A percentile compares a stretch with the other conserved stretches of the same genome.
These are phyloP conservation scores for Didymella sp. DNA, from an alignment of 2,329 filamentous ascomycete species.

Conservation along the genomic window DNA sequence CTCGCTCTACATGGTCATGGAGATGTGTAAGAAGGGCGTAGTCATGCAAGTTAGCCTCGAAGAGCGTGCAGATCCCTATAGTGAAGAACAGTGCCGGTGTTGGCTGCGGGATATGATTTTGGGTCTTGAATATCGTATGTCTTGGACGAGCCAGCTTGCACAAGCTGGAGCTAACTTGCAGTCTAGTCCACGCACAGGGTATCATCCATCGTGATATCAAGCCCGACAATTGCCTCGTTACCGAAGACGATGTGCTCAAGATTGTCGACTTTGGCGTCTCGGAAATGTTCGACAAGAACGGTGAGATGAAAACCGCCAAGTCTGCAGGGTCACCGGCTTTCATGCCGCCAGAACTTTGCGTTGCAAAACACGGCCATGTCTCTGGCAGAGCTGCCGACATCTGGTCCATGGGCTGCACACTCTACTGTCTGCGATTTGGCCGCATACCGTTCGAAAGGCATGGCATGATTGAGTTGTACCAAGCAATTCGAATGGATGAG, in stretches of 20 bases:
- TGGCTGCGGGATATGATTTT: conserved; percentile 96
- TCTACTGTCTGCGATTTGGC: conserved; percentile 92
- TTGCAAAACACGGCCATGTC: conserved; percentile 83
- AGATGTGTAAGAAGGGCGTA: conserved; percentile 98
- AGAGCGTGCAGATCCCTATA: conserved; percentile 81
- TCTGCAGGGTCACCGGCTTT: conserved; percentile 95
- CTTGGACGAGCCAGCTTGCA: not conserved
- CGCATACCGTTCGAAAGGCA: conserved; percentile 82
- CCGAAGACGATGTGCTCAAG: conserved; percentile 90
- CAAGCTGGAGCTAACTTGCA: conserved; percentile 26
- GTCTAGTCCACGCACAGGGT: conserved; percentile 84
- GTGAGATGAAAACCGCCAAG: conserved; percentile 88
- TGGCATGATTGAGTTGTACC: conserved; percentile 84
- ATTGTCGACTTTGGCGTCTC: conserved; percentile 99
- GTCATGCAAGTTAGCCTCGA: conserved; percentile 95
- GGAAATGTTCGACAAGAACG: conserved; percentile 93
- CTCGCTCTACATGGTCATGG: conserved; percentile 96
- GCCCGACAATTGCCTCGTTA: conserved; percentile 92
- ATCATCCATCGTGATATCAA: conserved; percentile 98
- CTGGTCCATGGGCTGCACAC: conserved; percentile 96
- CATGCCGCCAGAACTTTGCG: conserved; percentile 89
- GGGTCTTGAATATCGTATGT: conserved; percentile 88
- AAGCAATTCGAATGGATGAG: conserved; percentile 79
- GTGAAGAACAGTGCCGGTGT: conserved; percentile 79
- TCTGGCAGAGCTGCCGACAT: conserved; percentile 91